Evolutionary conservation across 441 rosid genomes (phyloP), one percentile per base, ranked within the genome.

Genomic region (Corymbia citriodora): DNA sequence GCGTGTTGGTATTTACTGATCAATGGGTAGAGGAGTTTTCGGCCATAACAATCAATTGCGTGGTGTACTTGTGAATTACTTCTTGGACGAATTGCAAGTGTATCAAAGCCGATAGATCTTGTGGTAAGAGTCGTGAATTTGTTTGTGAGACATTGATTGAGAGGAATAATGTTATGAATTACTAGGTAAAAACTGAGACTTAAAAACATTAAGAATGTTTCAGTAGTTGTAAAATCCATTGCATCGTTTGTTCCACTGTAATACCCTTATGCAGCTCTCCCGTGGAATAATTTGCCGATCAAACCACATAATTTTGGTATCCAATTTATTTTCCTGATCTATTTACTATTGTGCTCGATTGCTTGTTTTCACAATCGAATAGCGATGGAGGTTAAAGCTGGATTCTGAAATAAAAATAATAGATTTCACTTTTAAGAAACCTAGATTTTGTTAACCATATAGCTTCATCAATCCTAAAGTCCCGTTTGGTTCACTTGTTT

Each of bases 391-490:
- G 63, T 23, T 59, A 23, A 59, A 59, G 65, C 14, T 0, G 11
- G 6, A 0, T 59, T 25, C 14, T 0, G 0, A 1, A 59, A 59
- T 59, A 1, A 25, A 59, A 59, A 59, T 8, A 25, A 59, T 14
- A 59, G 11, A 59, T 59, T 59, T 59, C n/a, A 59, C n/a, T 10
- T 59, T 10, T 14, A 25, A 59, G n/a, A 59, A 59, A 59, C 65
- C n/a, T 59, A 31, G 31, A 68, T 68, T 31, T 68, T 8, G 33
- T 8, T 68, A 9, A 16, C 21, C 40, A 31, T 31, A 4, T 68
- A 68, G 3, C 4, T 68, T 31, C 23, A 31, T 68, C 79, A 31
- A 68, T 68, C 18, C 18, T 1, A 68, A 31, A 31, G 74, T 68
- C 74, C 16, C 16, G 74, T 17, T 31, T 31, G 74, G 12, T 31